phyloP scores from a whole-genome alignment of 768 basidiomycete genomes.

The Mycena galericulata region DNA sequence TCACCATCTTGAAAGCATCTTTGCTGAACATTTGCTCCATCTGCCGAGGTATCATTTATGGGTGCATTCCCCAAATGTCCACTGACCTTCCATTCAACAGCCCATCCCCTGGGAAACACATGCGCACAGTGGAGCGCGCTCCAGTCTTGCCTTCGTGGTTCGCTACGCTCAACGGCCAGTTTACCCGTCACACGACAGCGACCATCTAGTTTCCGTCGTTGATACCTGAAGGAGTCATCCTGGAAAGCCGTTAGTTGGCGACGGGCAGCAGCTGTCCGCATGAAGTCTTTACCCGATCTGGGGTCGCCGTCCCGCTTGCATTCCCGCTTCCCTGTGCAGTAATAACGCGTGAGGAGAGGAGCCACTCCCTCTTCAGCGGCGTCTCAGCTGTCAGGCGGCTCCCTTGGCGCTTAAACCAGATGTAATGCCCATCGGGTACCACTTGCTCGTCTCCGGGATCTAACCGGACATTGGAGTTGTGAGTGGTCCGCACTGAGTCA shows the following conservation, averaged over 20 bases:
- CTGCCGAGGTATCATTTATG: background rate
- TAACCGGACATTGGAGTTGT: background rate
- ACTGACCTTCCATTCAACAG: background rate
- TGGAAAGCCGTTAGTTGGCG: background rate
- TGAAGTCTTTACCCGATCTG: background rate
- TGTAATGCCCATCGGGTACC: slow-evolving; percentile 6
- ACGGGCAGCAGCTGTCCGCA: background rate
- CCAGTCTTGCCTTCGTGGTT: slow-evolving; percentile 17
- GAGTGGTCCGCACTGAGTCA: background rate
- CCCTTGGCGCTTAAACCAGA: slow-evolving; percentile 5
- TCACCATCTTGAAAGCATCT: background rate
- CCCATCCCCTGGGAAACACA: slow-evolving; percentile 18
- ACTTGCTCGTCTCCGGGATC: background rate
- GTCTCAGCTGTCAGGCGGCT: background rate
- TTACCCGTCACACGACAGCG: slow-evolving; percentile 21
- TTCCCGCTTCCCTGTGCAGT: slow-evolving; percentile 11
- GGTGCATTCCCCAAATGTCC: background rate
- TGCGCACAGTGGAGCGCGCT: slow-evolving; percentile 12
- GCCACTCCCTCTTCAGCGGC: background rate
- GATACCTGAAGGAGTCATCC: background rate
- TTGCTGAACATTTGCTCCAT: background rate
- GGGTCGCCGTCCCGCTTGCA: slow-evolving; percentile 8
- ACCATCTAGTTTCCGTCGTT: slow-evolving; percentile 10
- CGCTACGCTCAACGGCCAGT: background rate
- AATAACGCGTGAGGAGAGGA: slow-evolving; percentile 9